phyloP scores from a whole-genome alignment of 768 basidiomycete genomes.

The Sarcomyxa edulis region DNA sequence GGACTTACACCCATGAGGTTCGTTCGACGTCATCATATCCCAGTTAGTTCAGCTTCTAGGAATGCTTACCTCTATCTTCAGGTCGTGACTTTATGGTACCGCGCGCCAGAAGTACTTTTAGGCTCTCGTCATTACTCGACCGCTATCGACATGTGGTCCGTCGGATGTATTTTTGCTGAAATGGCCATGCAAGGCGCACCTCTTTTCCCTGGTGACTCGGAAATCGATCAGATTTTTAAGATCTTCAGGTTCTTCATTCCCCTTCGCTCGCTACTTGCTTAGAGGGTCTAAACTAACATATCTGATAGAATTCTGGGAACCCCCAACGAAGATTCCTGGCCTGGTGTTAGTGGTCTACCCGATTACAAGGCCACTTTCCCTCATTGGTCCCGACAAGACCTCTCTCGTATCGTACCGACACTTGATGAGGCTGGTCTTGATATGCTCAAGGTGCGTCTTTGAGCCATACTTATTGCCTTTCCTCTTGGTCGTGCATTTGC shows the following conservation, averaged over 20 bases:
- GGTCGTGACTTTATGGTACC: conserved; percentile 99
- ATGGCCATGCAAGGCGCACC: conserved; percentile 92
- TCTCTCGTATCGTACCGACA: conserved; percentile 58
- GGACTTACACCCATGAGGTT: conserved; percentile 99
- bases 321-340: conserved; percentile 88
- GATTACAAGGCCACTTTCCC: conserved; percentile 98
- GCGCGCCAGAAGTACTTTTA: conserved; percentile 94
- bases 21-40: conserved; percentile 13
- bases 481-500: conserved; percentile 1
- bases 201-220: conserved; percentile 97
- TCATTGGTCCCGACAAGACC: conserved; percentile 81
- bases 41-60: conserved; percentile 3
- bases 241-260: conserved; percentile 75
- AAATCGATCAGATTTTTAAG: conserved; percentile 99
- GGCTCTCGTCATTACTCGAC: conserved; percentile 96
- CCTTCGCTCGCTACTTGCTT: not conserved
- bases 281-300: not conserved
- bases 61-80: conserved; percentile 25
- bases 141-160: conserved; percentile 99
- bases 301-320: conserved; percentile 81
- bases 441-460: conserved; percentile 54
- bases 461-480: conserved; percentile 1
- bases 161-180: conserved; percentile 97
- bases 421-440: conserved; percentile 80
- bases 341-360: conserved; percentile 79